phyloP scores from a whole-genome alignment of 352 stramenopile species.

The Phytophthora podocarpi region DNA sequence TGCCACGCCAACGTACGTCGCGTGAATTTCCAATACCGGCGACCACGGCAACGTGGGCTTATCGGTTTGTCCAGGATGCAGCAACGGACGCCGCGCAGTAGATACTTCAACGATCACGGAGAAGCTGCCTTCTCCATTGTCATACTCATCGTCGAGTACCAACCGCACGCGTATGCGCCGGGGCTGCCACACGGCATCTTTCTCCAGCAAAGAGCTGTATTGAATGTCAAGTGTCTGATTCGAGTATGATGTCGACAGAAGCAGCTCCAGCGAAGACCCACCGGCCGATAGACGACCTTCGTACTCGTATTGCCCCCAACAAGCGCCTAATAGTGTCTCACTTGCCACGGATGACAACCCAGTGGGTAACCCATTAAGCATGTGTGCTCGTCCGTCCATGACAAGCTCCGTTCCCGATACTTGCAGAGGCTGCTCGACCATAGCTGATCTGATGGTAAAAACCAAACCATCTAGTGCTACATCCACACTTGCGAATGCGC shows the following conservation, averaged over 20 bases:
- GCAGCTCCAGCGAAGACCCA: constrained; percentile 3
- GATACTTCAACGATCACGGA: too few relatives aligned
- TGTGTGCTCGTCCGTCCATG: background rate
- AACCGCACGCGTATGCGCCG: background rate
- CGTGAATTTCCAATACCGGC: too few relatives aligned
- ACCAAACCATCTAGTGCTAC: background rate
- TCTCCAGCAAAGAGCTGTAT: too few relatives aligned
- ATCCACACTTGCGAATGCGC: constrained; percentile 1
- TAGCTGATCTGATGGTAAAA: background rate
- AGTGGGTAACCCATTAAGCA: background rate
- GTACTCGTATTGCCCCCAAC: background rate
- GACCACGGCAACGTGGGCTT: too few relatives aligned
- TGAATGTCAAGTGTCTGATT: background rate
- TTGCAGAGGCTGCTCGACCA: background rate
- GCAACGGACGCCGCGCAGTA: too few relatives aligned
- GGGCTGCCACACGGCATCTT: too few relatives aligned
- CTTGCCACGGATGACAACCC: background rate
- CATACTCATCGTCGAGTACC: background rate
- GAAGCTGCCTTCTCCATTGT: too few relatives aligned
- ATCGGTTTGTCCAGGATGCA: too few relatives aligned
- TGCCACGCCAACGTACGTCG: too few relatives aligned
- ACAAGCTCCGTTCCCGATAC: background rate
- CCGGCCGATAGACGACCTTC: background rate
- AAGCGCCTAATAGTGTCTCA: background rate
- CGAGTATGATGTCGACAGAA: background rate